Conservation (phyloP, 768 basidiomycete species). For the Serendipita sp. region DNA sequence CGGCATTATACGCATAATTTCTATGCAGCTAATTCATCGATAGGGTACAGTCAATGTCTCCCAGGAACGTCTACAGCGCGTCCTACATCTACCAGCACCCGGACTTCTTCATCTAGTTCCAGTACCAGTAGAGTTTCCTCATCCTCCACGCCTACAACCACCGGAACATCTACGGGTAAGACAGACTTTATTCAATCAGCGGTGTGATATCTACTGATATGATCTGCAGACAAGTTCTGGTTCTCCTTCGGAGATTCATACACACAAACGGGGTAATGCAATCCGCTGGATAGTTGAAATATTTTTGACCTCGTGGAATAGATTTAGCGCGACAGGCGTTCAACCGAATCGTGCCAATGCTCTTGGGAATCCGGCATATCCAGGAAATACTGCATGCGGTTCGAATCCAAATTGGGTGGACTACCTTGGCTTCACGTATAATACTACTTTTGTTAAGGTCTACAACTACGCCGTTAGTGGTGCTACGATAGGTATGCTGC, state of each 20-base stretch:
- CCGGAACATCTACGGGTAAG: slow-evolving; percentile 13
- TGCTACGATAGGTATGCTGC: slow-evolving; percentile 42
- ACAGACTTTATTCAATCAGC: too few species aligned
- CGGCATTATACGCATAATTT: neutral
- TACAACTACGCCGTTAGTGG: slow-evolving; percentile 55
- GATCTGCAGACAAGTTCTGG: slow-evolving; percentile 26
- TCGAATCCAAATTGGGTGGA: slow-evolving; percentile 45
- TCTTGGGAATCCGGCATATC: slow-evolving; percentile 37
- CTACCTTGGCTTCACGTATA: slow-evolving; percentile 33
- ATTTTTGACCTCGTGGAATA: neutral
- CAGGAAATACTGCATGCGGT: slow-evolving; percentile 34
- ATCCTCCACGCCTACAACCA: slow-evolving; percentile 12
- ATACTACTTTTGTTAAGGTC: slow-evolving; percentile 35
- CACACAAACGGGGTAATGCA: neutral
- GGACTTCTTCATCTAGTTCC: slow-evolving; percentile 3
- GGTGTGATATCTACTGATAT: too few species aligned
- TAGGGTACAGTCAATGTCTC: slow-evolving; percentile 27
- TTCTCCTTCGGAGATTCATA: slow-evolving; percentile 34
- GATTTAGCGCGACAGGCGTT: slow-evolving; percentile 15
- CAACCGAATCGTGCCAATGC: slow-evolving; percentile 31
- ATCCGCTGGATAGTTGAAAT: neutral
- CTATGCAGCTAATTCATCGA: slow-evolving; percentile 16
- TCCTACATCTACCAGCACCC: neutral
- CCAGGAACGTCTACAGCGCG: slow-evolving; percentile 12
- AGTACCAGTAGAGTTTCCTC: neutral